These are phyloP conservation scores for Fusarium sororula DNA, from an alignment of 2,329 filamentous ascomycete species.

Conservation along the genomic window DNA sequence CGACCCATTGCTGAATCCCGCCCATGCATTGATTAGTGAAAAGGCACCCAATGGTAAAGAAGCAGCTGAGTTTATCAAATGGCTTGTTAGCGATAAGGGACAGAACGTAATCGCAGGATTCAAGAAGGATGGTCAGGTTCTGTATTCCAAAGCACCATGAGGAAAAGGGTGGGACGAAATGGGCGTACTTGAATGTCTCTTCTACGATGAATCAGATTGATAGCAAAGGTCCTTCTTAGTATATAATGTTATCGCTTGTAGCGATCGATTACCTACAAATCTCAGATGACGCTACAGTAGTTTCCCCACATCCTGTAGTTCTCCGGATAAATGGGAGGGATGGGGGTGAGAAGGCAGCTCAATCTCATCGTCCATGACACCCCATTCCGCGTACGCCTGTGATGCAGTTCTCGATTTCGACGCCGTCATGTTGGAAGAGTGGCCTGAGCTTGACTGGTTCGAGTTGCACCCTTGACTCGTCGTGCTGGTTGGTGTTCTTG, in stretches of 20 bases:
- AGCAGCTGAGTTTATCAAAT: slow-evolving; percentile 20
- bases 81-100: slow-evolving; percentile 28
- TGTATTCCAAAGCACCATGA: slow-evolving; percentile 19
- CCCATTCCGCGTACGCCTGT: slow-evolving; percentile 6
- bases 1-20: slow-evolving; percentile 55
- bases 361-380: slow-evolving; percentile 14
- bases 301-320: background rate
- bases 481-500: background rate
- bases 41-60: slow-evolving; percentile 13
- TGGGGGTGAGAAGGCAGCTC: background rate
- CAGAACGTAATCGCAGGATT: slow-evolving; percentile 25
- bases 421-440: background rate
- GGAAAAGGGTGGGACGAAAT: no score
- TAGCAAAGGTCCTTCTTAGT: background rate
- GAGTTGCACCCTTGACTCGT: background rate
- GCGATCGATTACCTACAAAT: background rate
- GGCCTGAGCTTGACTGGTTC: background rate
- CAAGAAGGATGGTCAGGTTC: slow-evolving; percentile 22
- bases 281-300: background rate
- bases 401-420: background rate
- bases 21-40: slow-evolving; percentile 24
- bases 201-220: no score
- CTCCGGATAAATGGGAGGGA: no score
- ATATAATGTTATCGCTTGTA: background rate
- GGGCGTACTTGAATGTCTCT: background rate